These are phyloP conservation scores for Parsonsia alboflavescens DNA, from an alignment of 257 asterid genomes.

Conservation along the genomic window DNA sequence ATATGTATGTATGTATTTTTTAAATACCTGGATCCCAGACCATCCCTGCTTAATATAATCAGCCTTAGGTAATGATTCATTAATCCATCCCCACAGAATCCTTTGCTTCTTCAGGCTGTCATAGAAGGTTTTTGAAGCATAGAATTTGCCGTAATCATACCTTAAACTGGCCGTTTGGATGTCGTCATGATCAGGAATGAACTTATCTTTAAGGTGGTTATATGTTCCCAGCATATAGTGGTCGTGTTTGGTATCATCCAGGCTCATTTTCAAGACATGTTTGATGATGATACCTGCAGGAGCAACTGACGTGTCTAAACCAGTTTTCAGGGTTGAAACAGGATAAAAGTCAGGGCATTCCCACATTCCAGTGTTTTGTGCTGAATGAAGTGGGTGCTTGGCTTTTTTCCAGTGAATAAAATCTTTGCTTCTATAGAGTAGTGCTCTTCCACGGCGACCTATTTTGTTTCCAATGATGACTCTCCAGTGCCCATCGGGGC, in stretches of 20 bases:
- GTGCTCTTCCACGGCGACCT: constrained; percentile 20
- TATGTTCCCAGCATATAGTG: constrained; percentile 36
- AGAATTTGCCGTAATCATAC: constrained; percentile 43
- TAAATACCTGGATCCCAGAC: constrained; percentile 40
- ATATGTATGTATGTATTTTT: no score
- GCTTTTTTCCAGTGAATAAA: constrained; percentile 30
- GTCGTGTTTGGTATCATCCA: constrained; percentile 30
- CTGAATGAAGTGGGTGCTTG: constrained; percentile 26
- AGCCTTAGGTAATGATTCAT: constrained; percentile 25
- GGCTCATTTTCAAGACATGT: constrained; percentile 39
- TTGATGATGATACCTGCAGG: constrained; percentile 20
- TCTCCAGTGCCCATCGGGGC: constrained; percentile 37
- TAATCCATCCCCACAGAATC: constrained; percentile 44
- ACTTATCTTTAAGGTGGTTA: constrained; percentile 12
- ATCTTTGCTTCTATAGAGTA: constrained; percentile 34
- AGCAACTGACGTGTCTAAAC: constrained; percentile 34
- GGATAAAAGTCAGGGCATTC: constrained; percentile 53
- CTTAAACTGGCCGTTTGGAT: constrained; percentile 27
- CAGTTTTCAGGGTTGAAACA: constrained; percentile 17
- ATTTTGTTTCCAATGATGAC: constrained; percentile 30
- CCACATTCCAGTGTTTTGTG: constrained; percentile 43
- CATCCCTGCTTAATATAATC: constrained; percentile 30
- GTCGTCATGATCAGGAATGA: constrained; percentile 30
- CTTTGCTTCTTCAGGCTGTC: constrained; percentile 33
- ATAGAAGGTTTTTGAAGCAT: constrained; percentile 47